These are phyloP conservation scores for Thyridium curvatum DNA, from an alignment of 2,329 filamentous ascomycete genomes.

Conservation along the genomic window DNA sequence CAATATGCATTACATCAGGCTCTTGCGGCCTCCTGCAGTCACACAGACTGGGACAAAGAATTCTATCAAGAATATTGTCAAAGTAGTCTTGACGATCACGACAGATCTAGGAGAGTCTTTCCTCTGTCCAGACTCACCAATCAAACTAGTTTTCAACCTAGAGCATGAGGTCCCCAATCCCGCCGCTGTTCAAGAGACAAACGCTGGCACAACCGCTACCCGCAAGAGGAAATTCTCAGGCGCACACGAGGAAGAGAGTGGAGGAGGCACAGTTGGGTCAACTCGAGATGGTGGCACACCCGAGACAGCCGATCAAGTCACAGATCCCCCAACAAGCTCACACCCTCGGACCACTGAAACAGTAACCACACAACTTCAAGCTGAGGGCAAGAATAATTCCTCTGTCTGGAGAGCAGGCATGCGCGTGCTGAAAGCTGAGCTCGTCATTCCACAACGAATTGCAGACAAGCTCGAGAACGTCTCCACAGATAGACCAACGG, in stretches of 20 bases:
- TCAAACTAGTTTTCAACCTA: constrained; percentile 31
- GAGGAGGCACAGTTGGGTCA: too few species aligned
- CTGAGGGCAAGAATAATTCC: background rate
- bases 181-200: too few species aligned
- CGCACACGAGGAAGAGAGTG: too few species aligned
- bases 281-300: too few species aligned
- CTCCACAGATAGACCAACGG: too few species aligned
- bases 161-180: constrained; percentile 21
- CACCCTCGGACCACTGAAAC: too few species aligned
- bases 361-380: too few species aligned
- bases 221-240: too few species aligned
- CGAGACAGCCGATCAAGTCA: too few species aligned
- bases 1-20: constrained; percentile 51
- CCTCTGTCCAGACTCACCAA: constrained; percentile 34
- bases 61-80: constrained; percentile 29
- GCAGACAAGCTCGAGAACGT: background rate
- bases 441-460: constrained; percentile 13
- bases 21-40: constrained; percentile 39
- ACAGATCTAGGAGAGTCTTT: constrained; percentile 53
- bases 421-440: constrained; percentile 27
- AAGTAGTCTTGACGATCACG: constrained; percentile 46
- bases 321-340: too few species aligned
- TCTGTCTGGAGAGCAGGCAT: constrained; percentile 22
- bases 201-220: too few species aligned
- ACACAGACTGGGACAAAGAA: constrained; percentile 12